Evolutionary conservation across 2,329 filamentous ascomycete genomes (phyloP).

Genomic region (Trichoderma atroviride): DNA sequence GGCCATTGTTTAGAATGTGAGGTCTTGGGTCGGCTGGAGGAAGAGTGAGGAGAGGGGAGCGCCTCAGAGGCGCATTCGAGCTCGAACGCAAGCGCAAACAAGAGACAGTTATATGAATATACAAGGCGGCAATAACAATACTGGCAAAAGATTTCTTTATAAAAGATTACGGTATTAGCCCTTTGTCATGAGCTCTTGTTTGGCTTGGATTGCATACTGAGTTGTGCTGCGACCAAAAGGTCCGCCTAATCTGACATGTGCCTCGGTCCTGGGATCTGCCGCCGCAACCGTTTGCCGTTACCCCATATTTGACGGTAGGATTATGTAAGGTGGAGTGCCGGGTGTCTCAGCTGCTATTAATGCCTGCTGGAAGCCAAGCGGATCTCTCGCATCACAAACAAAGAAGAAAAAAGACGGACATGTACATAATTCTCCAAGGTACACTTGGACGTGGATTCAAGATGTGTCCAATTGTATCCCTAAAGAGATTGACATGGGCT

Average conservation of each 20-base stretch:
- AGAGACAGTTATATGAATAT: neutral
- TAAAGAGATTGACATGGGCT: neutral
- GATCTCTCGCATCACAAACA: neutral
- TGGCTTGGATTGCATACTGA: conserved; percentile 8
- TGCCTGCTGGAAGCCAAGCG: neutral
- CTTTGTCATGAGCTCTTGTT: conserved; percentile 1
- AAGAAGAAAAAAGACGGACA: neutral
- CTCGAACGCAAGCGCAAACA: neutral
- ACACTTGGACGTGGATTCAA: neutral
- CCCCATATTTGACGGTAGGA: conserved; percentile 2
- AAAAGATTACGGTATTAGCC: neutral
- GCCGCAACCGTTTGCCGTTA: neutral
- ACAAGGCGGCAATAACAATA: neutral
- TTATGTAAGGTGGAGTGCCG: neutral
- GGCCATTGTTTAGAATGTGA: conserved; percentile 40
- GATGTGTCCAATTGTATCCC: neutral
- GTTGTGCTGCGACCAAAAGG: neutral
- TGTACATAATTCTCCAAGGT: neutral
- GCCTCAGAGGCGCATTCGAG: conserved; percentile 31
- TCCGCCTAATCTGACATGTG: conserved; percentile 37
- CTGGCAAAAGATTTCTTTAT: neutral
- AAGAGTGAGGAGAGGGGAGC: neutral
- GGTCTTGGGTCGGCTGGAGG: neutral
- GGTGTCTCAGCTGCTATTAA: neutral
- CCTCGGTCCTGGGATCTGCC: conserved; percentile 36